These are phyloP conservation scores for Avena atlantica DNA, from an alignment of 176 grass and related monocot species.

Conservation along the genomic window DNA sequence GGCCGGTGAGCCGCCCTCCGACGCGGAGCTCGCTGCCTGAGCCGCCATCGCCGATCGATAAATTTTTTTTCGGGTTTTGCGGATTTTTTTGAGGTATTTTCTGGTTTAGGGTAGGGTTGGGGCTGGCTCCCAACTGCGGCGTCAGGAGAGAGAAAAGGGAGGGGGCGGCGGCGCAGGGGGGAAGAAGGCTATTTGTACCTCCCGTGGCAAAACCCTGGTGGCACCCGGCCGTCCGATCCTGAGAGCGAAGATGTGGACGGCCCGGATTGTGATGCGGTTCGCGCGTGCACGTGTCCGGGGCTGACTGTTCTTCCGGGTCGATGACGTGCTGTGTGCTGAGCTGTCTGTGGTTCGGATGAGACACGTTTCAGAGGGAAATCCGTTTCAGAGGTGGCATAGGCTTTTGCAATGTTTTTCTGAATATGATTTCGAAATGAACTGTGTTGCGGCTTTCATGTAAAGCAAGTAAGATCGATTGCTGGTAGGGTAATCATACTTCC, in stretches of 20 bases:
- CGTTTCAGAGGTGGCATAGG: not conserved
- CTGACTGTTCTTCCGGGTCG: not conserved
- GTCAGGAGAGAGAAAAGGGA: not conserved
- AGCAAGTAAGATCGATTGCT: not conserved
- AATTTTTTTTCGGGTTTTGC: constrained; percentile 38
- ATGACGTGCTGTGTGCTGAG: not conserved
- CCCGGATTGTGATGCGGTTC: not conserved
- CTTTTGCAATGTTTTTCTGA: not conserved
- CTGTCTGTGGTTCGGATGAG: not conserved
- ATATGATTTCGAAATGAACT: not conserved
- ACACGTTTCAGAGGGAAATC: not conserved
- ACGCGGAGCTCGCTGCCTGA: constrained; percentile 43
- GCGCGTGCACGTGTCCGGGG: constrained; percentile 32
- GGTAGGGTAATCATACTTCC: not conserved
- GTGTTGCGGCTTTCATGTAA: not conserved
- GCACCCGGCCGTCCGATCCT: not conserved
- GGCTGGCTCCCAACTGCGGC: constrained; percentile 58
- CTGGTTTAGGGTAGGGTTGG: constrained; percentile 60
- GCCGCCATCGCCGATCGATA: constrained; percentile 40
- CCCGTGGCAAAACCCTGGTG: constrained; percentile 43
- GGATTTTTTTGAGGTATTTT: constrained; percentile 61
- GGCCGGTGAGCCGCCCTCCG: constrained; percentile 44
- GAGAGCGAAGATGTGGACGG: not conserved
- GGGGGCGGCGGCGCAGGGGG: constrained; percentile 17
- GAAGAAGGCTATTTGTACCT: constrained; percentile 41